Evolutionary conservation across 306 rosid genomes (phyloP).

Genomic region (Cyamopsis tetragonoloba): DNA sequence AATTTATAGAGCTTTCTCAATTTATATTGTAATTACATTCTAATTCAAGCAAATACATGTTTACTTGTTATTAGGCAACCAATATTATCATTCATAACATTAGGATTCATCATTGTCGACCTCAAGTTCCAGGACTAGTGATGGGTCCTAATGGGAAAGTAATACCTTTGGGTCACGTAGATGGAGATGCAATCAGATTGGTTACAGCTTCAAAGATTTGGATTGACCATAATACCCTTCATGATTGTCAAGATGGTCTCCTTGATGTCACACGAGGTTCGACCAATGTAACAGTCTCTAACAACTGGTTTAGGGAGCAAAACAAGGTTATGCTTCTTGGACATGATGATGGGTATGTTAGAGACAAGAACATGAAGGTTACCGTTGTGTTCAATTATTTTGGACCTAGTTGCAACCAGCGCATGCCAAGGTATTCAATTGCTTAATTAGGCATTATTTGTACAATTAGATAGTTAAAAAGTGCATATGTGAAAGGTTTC

Average conservation of each 20-base stretch:
- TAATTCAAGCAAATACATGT: not conserved
- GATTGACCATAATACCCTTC: conserved; percentile 33
- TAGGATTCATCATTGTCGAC: conserved; percentile 19
- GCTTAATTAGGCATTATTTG: not conserved
- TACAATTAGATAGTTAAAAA: not conserved
- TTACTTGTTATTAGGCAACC: conserved; percentile 22
- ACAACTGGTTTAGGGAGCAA: conserved; percentile 35
- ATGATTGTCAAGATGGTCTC: conserved; percentile 30
- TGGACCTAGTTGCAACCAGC: conserved; percentile 34
- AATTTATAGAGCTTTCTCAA: no score
- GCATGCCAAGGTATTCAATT: conserved; percentile 27
- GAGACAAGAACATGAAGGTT: conserved; percentile 31
- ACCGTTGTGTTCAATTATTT: conserved; percentile 28
- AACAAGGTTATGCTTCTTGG: conserved; percentile 36
- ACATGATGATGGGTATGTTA: conserved; percentile 27
- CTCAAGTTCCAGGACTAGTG: conserved; percentile 32
- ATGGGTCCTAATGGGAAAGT: conserved; percentile 30
- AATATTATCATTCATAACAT: conserved; percentile 26
- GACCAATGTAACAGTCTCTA: conserved; percentile 26
- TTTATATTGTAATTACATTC: no score
- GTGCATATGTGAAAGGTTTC: not conserved
- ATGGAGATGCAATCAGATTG: conserved; percentile 36
- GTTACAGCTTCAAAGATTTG: conserved; percentile 36
- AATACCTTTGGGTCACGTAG: conserved; percentile 13
- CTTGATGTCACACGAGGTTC: conserved; percentile 32